A percentile compares a stretch with the other conserved stretches of the same genome.
Evolutionary conservation across 2,329 filamentous ascomycete species (phyloP).

Genomic region (Penicillium paneum): DNA sequence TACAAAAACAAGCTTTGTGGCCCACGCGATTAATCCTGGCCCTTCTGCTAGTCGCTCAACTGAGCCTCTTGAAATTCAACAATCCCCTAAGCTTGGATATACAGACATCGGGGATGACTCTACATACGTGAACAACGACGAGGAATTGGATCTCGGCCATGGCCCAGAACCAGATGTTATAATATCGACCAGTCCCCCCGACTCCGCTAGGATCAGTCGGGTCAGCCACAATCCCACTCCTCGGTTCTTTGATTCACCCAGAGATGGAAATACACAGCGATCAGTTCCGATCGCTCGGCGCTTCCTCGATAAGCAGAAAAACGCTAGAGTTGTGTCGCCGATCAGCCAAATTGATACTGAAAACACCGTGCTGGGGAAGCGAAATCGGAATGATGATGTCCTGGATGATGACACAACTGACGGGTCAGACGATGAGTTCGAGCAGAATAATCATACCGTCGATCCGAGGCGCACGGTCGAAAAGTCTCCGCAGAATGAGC

Average conservation of each 20-base stretch:
- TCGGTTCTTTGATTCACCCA: slow-evolving; percentile 5
- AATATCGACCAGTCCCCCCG: slow-evolving; percentile 17
- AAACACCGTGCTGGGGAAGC: slow-evolving; percentile 7
- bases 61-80: slow-evolving; percentile 2
- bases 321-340: slow-evolving; percentile 35
- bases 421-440: slow-evolving; percentile 30
- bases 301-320: slow-evolving; percentile 38
- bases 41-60: neutral
- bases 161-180: neutral
- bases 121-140: slow-evolving; percentile 11
- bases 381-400: slow-evolving; percentile 10
- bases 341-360: slow-evolving; percentile 28
- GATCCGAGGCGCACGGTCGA: slow-evolving; percentile 32
- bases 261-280: neutral
- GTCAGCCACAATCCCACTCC: slow-evolving; percentile 15
- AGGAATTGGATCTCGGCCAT: slow-evolving; percentile 9
- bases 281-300: neutral
- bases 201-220: slow-evolving; percentile 17
- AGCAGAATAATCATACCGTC: slow-evolving; percentile 36
- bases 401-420: slow-evolving; percentile 40
- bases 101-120: slow-evolving; percentile 5
- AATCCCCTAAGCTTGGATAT: slow-evolving; percentile 1
- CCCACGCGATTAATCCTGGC: neutral
- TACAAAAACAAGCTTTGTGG: neutral
- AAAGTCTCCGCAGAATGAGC: slow-evolving; percentile 23